Base-by-base conservation (phyloP, 345 rosid species). In the Populus alba region DNA sequence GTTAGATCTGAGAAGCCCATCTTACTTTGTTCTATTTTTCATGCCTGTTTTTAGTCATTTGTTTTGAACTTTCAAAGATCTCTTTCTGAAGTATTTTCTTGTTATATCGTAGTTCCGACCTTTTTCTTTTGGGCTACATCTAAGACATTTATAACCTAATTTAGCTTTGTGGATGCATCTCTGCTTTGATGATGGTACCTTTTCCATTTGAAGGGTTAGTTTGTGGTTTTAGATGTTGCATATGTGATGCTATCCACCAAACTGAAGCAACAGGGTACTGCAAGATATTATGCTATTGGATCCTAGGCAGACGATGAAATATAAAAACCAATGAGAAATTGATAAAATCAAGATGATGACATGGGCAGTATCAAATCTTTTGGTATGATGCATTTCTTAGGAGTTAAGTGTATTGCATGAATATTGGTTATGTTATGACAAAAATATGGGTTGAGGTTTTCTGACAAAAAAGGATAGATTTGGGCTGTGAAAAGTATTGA, bases 301-400 rank as follows among this genome's bases (percentile, higher is more conserved):
- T 61, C 62, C 6, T 75, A 22, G 66, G 62, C 62, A 66, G 18
- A n/a, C 31, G 47, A 18, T 67, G 39, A 20, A 31, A 45, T 18
- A 7, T 22, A 18, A n/a, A 12, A 23, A 63, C 57, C 16, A 13
- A 29, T 74, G 6, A 15, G 4, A 27, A 23, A 15, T 66, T 10
- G 66, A 22, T 8, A 16, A 22, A 38, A 75, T 75, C 62, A 33
- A 33, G 71, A 37, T 65, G 62, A 43, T 41, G 18, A 45, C 47
- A 43, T 22, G 39, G 45, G n/a, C n/a, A 16, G 16, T 33, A 41
- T 11, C 51, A 74, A 62, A 66, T 41, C 23, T 13, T 62, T 25
- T 12, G 45, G 20, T 38, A 62, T 74, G 57, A 62, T 74, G n/a
- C 38, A 39, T 23, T 74, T 73, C 67, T 38, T 72, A 55, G 69